phyloP scores from a whole-genome alignment of 2,329 filamentous ascomycete species.

The Teratosphaeria pseudoeucalypti region DNA sequence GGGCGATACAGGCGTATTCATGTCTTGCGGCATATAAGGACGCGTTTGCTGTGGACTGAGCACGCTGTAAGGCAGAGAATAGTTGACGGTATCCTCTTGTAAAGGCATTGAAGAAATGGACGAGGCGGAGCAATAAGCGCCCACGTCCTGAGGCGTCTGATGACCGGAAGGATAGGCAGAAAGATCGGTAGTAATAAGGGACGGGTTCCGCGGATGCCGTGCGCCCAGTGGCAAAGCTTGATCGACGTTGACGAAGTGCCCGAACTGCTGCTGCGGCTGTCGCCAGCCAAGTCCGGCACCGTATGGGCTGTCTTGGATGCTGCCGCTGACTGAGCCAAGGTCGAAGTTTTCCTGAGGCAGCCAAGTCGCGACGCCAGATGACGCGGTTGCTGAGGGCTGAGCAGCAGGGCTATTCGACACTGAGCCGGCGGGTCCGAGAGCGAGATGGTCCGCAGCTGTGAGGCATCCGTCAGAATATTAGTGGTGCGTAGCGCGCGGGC shows the following conservation, averaged over 20 bases:
- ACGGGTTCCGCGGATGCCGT: slow-evolving; percentile 8
- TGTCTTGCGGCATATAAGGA: slow-evolving; percentile 11
- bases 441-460: neutral
- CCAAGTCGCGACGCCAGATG: slow-evolving; percentile 1
- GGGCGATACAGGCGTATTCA: slow-evolving; percentile 17
- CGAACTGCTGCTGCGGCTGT: slow-evolving; percentile 1
- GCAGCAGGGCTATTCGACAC: neutral
- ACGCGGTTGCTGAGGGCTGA: neutral
- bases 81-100: slow-evolving; percentile 2
- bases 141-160: slow-evolving; percentile 15
- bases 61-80: neutral
- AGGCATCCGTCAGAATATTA: neutral
- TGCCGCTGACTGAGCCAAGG: slow-evolving; percentile 1
- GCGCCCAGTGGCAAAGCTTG: slow-evolving; percentile 10
- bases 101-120: slow-evolving; percentile 10
- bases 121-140: slow-evolving; percentile 8
- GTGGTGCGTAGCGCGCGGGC: neutral
- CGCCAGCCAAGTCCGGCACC: slow-evolving; percentile 1
- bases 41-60: slow-evolving; percentile 1
- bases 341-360: slow-evolving; percentile 9
- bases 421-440: neutral
- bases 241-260: slow-evolving; percentile 1
- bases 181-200: slow-evolving; percentile 14
- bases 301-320: slow-evolving; percentile 4
- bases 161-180: slow-evolving; percentile 4